These are phyloP conservation scores for Macaranga tanarius DNA, from an alignment of 441 rosid species.

Conservation along the genomic window DNA sequence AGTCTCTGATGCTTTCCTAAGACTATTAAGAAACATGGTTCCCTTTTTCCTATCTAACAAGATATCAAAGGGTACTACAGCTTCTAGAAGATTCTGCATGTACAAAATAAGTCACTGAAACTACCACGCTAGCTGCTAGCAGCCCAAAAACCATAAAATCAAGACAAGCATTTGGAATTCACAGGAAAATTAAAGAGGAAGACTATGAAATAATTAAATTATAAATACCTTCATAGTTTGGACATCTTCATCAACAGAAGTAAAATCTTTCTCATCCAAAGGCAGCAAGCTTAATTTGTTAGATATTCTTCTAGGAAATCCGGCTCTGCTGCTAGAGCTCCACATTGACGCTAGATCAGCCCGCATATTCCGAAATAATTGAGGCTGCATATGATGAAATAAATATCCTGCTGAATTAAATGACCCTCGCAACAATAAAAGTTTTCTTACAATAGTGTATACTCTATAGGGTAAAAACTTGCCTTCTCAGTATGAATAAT, in stretches of 20 bases:
- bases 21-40: conserved; percentile 44
- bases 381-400: conserved; percentile 49
- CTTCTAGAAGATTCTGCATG: conserved; percentile 73
- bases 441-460: not conserved
- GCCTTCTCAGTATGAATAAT: not conserved
- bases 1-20: conserved; percentile 40
- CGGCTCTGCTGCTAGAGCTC: conserved; percentile 48
- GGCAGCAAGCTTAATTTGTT: conserved; percentile 31
- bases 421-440: not conserved
- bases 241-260: conserved; percentile 33
- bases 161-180: not conserved
- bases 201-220: not conserved
- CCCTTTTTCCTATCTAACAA: conserved; percentile 61
- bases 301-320: conserved; percentile 44
- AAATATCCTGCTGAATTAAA: not conserved
- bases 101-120: not conserved
- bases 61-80: conserved; percentile 71
- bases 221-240: conserved; percentile 45
- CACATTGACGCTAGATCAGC: conserved; percentile 76
- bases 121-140: not conserved
- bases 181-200: not conserved
- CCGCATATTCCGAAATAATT: conserved; percentile 58
- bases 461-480: not conserved
- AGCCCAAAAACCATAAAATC: not conserved
- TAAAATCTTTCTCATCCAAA: conserved; percentile 29